Evolutionary conservation across 2,329 filamentous ascomycete species (phyloP).

Genomic region (Tolypocladium inflatum): DNA sequence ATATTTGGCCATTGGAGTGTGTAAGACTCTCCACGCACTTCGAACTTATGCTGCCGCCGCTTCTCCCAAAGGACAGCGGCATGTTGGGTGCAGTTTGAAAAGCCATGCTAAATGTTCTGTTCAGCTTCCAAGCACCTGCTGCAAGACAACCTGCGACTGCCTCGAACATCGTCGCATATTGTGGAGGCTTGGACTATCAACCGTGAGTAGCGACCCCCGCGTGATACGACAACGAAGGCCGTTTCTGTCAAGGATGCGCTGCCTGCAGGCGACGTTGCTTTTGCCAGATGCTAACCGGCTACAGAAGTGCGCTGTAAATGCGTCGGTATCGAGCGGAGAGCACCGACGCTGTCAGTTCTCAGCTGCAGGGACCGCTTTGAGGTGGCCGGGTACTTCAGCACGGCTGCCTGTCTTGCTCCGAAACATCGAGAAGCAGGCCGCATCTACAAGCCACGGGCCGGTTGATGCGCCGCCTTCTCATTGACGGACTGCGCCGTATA

Average conservation of each 20-base stretch:
- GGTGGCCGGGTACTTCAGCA: neutral
- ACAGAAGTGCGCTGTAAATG: neutral
- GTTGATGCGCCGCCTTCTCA: neutral
- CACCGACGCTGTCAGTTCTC: conserved; percentile 3
- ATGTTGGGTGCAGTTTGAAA: neutral
- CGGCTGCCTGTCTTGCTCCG: conserved; percentile 4
- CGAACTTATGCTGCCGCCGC: neutral
- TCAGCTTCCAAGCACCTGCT: neutral
- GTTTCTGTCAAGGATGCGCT: neutral
- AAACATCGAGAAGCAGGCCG: neutral
- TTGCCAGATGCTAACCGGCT: neutral
- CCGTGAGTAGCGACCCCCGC: neutral
- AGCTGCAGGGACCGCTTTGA: conserved; percentile 10
- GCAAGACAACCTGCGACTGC: neutral
- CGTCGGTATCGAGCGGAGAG: conserved; percentile 1
- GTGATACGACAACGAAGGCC: too few relatives aligned
- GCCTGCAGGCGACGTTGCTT: neutral
- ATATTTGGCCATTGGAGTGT: neutral
- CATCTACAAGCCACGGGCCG: neutral
- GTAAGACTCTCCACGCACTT: neutral
- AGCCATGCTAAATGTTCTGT: neutral
- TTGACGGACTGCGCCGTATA: neutral
- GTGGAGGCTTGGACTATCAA: neutral
- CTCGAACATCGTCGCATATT: neutral
- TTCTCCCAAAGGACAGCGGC: neutral